phyloP scores from a whole-genome alignment of 2,329 filamentous ascomycete genomes.

The Salinomyces thailandicus region DNA sequence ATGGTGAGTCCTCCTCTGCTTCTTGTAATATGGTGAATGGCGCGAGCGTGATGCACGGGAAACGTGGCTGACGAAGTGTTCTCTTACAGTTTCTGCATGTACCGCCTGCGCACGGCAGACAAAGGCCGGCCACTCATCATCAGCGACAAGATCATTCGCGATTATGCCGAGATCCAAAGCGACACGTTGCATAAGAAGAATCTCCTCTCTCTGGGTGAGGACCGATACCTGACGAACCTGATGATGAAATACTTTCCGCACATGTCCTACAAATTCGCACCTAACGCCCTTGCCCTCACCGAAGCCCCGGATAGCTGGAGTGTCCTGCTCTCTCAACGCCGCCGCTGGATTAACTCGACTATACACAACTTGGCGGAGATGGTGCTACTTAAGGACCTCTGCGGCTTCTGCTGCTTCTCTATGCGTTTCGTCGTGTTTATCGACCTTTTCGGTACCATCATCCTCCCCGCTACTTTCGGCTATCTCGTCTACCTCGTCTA shows the following conservation, averaged over 20 bases:
- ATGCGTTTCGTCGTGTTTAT: slow-evolving; percentile 96
- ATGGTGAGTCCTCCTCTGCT: slow-evolving; percentile 57
- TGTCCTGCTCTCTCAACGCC: slow-evolving; percentile 90
- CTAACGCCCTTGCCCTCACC: slow-evolving; percentile 85
- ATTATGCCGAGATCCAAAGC: slow-evolving; percentile 80
- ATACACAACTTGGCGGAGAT: slow-evolving; percentile 92
- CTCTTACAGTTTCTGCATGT: slow-evolving; percentile 90
- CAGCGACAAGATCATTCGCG: slow-evolving; percentile 72
- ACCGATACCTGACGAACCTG: slow-evolving; percentile 91
- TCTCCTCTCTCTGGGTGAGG: slow-evolving; percentile 81
- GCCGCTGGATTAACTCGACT: slow-evolving; percentile 98
- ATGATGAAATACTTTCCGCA: slow-evolving; percentile 96
- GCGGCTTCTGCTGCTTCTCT: slow-evolving; percentile 96
- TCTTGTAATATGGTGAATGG: neutral
- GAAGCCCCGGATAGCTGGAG: slow-evolving; percentile 91
- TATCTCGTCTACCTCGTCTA: slow-evolving; percentile 88
- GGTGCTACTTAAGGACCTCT: slow-evolving; percentile 83
- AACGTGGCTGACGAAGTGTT: slow-evolving; percentile 11
- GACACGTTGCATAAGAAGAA: slow-evolving; percentile 96
- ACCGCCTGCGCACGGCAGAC: slow-evolving; percentile 85
- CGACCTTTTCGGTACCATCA: slow-evolving; percentile 84
- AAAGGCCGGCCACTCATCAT: slow-evolving; percentile 92
- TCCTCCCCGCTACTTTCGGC: slow-evolving; percentile 76
- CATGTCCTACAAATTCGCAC: slow-evolving; percentile 94
- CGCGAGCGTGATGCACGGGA: neutral